Base-by-base conservation (phyloP, 2,329 filamentous ascomycete species). In the Penicillium sp. region DNA sequence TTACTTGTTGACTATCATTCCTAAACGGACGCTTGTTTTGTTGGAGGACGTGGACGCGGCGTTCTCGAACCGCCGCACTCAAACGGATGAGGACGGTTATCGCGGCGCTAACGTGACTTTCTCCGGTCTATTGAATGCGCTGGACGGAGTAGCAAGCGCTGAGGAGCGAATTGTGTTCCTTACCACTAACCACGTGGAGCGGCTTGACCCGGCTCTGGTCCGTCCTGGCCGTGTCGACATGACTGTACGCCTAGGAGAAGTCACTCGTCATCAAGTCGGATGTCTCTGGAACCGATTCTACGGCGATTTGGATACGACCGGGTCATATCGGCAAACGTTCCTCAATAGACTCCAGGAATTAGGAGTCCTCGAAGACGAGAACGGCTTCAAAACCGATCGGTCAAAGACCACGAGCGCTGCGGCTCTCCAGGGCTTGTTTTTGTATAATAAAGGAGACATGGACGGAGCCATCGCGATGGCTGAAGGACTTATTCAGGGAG, bases 281-380 rank as follows among this genome's bases (percentile, higher is more conserved):
- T 84, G 90, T 76, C 91, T 99, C 80, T 99, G 94, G 93, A 90
- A 96, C 76, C 88, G 95, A 21, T 99, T 98, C 80, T 99, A 98
- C 73, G 90, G 91, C 4, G 91, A 96, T 38, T 81, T 92, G 26
- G 93, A 97, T 72, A 67, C 71, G 0, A 84, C 88, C 58, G 88
- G 88, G 17, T 76, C 79, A 6, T 85, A 88, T 21, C 88, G 88
- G 70, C 79, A 85, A 69, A 81, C 84, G 19, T 98, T 99, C 79
- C 78, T 98, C 66, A 73, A 83, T 23, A 87, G 86, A 64, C 85
- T 96, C 13, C 84, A 88, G 49, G 84, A 88, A 53, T 81, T 95
- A 17, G 90, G 90, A 0, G 77, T 97, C 29, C 86, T 96, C 57
- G 85, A 87, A 19, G 82, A 85, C 56, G 82, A 81, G 23, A 72